Evolutionary conservation across 768 basidiomycete genomes (phyloP), one percentile per base, ranked within the genome.

Genomic region (Panus rudis): DNA sequence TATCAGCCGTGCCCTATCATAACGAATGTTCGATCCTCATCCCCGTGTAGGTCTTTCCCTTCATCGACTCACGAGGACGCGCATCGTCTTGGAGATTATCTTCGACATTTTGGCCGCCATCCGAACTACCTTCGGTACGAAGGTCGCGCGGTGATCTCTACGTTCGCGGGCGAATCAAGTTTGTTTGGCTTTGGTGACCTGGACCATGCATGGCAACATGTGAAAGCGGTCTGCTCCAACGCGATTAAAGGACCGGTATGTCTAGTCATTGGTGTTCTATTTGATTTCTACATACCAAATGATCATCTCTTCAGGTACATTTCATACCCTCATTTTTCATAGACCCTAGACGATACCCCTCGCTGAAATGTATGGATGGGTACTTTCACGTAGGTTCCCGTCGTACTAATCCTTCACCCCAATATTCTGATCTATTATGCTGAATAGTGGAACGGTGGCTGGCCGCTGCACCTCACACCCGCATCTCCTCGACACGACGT

Each of bases 321-420:
- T 81, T 84, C 52, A 67, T 83, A 4, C 81, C 82, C 2, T 64
- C 73, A 0, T 75, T 84, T 62, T 84, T 84, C 64, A 63, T 74
- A 28, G 72, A 77, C 52, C 70, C 74, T 12, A 41, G 42, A 16
- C 75, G 76, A 39, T 62, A 64, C 25, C 50, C 46, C n/a, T 16
- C 1, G 11, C 26, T 52, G 22, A 44, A 57, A 1, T 59, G 60
- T 49, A 66, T 68, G 55, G 66, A 71, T 44, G 72, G 71, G 20
- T 66, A 69, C 43, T 64, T 65, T 46, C 52, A 60, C 37, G 63
- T 60, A 38, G 27, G 51, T 38, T 14, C 39, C 8, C 12, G 14
- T 39, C 22, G n/a, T 47, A 14, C 6, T 41, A 8, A 21, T 42
- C 14, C 17, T 19, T 28, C 41, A 43, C 13, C 40, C n/a, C 45